Conservation (phyloP, 2,329 filamentous ascomycete species). For the Aschersonia sp. region DNA sequence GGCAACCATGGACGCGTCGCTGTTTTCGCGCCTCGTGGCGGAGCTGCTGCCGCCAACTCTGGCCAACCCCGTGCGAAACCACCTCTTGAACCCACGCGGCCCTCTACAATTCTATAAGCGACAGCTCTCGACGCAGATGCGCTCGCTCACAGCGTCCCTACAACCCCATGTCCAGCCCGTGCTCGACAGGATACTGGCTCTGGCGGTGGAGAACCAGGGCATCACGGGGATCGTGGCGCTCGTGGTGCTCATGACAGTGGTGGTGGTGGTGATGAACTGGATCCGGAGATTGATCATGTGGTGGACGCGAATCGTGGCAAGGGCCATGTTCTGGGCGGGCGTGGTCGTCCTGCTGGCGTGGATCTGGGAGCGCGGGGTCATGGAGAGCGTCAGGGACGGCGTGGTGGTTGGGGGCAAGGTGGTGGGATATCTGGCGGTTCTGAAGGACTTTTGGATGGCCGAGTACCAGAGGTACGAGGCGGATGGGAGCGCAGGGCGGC, state of each 20-base stretch:
- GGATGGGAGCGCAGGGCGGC: constrained; percentile 1
- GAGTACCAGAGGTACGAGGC: constrained; percentile 4
- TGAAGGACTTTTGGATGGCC: constrained; percentile 22
- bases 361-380: constrained; percentile 51
- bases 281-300: constrained; percentile 59
- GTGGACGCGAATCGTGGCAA: constrained; percentile 55
- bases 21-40: constrained; percentile 16
- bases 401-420: constrained; percentile 26
- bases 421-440: constrained; percentile 29
- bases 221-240: constrained; percentile 17
- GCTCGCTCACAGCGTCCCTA: constrained; percentile 15
- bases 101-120: constrained; percentile 26
- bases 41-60: constrained; percentile 29
- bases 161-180: constrained; percentile 27
- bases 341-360: constrained; percentile 38
- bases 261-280: constrained; percentile 55
- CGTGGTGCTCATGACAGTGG: constrained; percentile 26
- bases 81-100: constrained; percentile 31
- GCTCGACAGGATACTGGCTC: constrained; percentile 21
- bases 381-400: constrained; percentile 47
- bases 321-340: constrained; percentile 48
- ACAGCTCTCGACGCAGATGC: constrained; percentile 15
- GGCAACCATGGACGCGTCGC: no score
- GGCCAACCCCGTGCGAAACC: constrained; percentile 26
- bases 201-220: constrained; percentile 20